phyloP scores from a whole-genome alignment of 2,329 filamentous ascomycete species.

The Akanthomyces muscarius region DNA sequence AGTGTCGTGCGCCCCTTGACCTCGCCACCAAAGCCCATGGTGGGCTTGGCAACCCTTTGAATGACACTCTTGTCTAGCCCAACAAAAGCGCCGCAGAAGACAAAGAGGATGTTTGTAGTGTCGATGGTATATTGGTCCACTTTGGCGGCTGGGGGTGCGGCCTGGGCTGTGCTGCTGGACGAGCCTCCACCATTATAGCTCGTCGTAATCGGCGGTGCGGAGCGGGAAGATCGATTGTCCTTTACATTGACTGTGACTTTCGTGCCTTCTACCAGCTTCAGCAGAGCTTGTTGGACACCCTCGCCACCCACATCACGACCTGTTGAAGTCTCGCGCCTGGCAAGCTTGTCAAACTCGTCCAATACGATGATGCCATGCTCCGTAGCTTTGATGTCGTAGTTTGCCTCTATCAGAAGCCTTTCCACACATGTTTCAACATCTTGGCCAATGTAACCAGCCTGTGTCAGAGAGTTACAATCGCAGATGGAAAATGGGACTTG shows the following conservation, averaged over 20 bases:
- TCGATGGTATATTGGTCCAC: constrained; percentile 70
- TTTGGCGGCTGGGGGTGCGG: constrained; percentile 45
- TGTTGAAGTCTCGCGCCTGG: constrained; percentile 78
- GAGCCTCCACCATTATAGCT: constrained; percentile 45
- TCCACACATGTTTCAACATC: constrained; percentile 97
- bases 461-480: constrained; percentile 93
- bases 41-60: constrained; percentile 77
- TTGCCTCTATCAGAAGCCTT: constrained; percentile 80
- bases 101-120: constrained; percentile 95
- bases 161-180: constrained; percentile 43
- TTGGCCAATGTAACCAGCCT: constrained; percentile 95
- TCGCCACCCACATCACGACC: constrained; percentile 94
- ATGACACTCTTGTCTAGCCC: constrained; percentile 84
- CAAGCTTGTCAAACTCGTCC: constrained; percentile 97
- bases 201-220: constrained; percentile 48
- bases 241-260: constrained; percentile 91
- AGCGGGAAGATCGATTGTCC: constrained; percentile 59
- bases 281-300: constrained; percentile 89
- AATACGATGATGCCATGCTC: constrained; percentile 93
- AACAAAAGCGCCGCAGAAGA: constrained; percentile 93
- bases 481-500: constrained; percentile 94
- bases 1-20: constrained; percentile 57
- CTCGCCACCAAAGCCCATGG: constrained; percentile 87
- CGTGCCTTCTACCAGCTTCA: constrained; percentile 95
- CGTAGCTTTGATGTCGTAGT: constrained; percentile 78